phyloP scores from a whole-genome alignment of 495 filamentous ascomycete genomes.

The Copromyces sp. region DNA sequence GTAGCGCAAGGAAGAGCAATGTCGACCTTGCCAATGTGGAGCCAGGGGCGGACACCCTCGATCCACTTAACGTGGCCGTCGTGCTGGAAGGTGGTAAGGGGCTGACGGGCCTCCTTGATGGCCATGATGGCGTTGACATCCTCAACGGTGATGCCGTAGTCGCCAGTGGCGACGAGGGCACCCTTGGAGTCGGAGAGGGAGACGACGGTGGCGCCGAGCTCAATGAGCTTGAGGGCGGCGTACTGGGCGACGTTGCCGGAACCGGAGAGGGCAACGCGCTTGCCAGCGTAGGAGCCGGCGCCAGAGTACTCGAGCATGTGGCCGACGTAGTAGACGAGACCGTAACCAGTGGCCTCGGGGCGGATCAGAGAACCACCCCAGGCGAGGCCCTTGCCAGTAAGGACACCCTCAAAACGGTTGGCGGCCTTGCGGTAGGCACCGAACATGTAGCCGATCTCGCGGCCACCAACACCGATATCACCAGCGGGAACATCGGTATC shows the following conservation, averaged over 20 bases:
- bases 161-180: constrained; percentile 57
- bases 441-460: constrained; percentile 92
- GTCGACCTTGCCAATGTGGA: constrained; percentile 77
- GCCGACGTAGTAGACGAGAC: constrained; percentile 92
- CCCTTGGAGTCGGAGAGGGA: constrained; percentile 94
- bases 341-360: constrained; percentile 94
- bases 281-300: constrained; percentile 78
- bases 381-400: constrained; percentile 87
- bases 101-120: constrained; percentile 79
- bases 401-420: constrained; percentile 87
- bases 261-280: constrained; percentile 91
- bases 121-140: constrained; percentile 67
- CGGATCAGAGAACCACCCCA: constrained; percentile 95
- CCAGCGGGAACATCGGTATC: constrained; percentile 93
- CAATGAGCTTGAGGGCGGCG: constrained; percentile 91
- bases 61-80: constrained; percentile 74
- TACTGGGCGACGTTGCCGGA: constrained; percentile 98
- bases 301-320: constrained; percentile 94
- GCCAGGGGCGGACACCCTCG: constrained; percentile 82
- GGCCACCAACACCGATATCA: constrained; percentile 83
- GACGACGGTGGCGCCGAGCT: constrained; percentile 86
- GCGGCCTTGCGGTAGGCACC: constrained; percentile 83
- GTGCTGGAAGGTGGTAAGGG: constrained; percentile 52
- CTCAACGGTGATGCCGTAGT: constrained; percentile 59
- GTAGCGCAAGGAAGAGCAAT: constrained; percentile 88